Percentiles rank a stretch among this genome's conserved stretches.
phyloP scores from a whole-genome alignment of 2,329 filamentous ascomycete genomes.

The Aspergillus versicolor region DNA sequence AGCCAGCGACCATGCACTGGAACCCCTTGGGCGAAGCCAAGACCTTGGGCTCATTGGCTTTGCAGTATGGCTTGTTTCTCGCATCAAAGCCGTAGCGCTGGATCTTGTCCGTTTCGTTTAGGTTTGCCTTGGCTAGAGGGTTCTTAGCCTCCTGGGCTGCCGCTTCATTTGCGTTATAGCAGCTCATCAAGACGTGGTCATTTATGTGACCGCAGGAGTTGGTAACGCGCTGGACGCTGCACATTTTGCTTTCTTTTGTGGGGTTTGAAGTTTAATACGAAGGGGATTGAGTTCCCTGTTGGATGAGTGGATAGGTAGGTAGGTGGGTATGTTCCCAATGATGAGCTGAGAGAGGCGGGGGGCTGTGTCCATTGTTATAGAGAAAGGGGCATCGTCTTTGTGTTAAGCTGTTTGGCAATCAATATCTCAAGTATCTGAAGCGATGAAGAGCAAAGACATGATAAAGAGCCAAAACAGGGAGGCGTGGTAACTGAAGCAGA shows the following conservation, averaged over 20 bases:
- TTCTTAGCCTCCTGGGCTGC: background rate
- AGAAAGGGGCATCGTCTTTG: too few relatives aligned
- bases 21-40: conserved; percentile 14
- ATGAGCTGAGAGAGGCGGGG: too few relatives aligned
- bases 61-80: conserved; percentile 19
- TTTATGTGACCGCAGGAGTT: conserved; percentile 25
- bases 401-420: too few relatives aligned
- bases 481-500: too few relatives aligned
- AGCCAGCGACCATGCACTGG: conserved; percentile 22
- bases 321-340: background rate
- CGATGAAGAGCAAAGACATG: too few relatives aligned
- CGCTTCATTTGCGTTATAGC: conserved; percentile 15
- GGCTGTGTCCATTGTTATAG: too few relatives aligned
- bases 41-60: background rate
- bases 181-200: conserved; percentile 22
- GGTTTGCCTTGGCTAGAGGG: background rate
- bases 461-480: too few relatives aligned
- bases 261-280: background rate
- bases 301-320: background rate
- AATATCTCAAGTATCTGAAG: too few relatives aligned
- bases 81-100: conserved; percentile 15
- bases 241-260: conserved; percentile 16
- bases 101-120: conserved; percentile 3
- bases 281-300: background rate
- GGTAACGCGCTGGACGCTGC: conserved; percentile 21